Evolutionary conservation across 257 asterid species (phyloP).

Genomic region (Sherardia arvensis): DNA sequence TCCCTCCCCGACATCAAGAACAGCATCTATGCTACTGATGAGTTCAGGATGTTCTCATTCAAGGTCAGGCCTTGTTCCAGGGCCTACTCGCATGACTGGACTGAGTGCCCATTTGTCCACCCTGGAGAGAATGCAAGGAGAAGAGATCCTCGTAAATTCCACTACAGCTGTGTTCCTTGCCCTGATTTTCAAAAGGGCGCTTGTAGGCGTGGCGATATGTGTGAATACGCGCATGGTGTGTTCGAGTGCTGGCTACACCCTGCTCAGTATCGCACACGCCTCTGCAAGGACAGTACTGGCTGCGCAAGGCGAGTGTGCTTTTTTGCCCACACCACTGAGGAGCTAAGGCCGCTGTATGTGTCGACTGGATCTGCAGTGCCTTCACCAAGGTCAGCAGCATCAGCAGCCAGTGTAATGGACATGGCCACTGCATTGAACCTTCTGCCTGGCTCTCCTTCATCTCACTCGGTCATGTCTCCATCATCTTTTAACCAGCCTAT

Average conservation of each 20-base stretch:
- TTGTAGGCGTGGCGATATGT: conserved; percentile 95
- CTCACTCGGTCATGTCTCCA: conserved; percentile 67
- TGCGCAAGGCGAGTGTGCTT: conserved; percentile 88
- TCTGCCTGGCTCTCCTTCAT: conserved; percentile 76
- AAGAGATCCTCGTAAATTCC: conserved; percentile 87
- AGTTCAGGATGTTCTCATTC: conserved; percentile 86
- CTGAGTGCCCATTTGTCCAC: conserved; percentile 94
- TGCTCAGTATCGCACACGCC: conserved; percentile 80
- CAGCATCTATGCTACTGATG: conserved; percentile 76
- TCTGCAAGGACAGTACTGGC: conserved; percentile 80
- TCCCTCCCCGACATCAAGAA: conserved; percentile 86
- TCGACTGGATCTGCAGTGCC: conserved; percentile 93
- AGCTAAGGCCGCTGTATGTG: conserved; percentile 81
- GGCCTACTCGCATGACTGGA: conserved; percentile 98
- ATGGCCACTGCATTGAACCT: conserved; percentile 77
- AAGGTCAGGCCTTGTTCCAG: conserved; percentile 95
- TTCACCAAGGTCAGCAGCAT: conserved; percentile 72
- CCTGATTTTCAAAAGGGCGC: conserved; percentile 95
- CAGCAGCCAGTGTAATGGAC: conserved; percentile 79
- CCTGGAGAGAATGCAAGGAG: conserved; percentile 97
- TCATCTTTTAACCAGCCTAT: conserved; percentile 54
- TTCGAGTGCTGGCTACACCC: conserved; percentile 99
- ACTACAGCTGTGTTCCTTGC: conserved; percentile 95
- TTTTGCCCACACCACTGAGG: conserved; percentile 82
- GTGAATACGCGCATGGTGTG: conserved; percentile 97